Conservation (phyloP, 2,329 filamentous ascomycete species). For the Simplicillium aogashimaense region DNA sequence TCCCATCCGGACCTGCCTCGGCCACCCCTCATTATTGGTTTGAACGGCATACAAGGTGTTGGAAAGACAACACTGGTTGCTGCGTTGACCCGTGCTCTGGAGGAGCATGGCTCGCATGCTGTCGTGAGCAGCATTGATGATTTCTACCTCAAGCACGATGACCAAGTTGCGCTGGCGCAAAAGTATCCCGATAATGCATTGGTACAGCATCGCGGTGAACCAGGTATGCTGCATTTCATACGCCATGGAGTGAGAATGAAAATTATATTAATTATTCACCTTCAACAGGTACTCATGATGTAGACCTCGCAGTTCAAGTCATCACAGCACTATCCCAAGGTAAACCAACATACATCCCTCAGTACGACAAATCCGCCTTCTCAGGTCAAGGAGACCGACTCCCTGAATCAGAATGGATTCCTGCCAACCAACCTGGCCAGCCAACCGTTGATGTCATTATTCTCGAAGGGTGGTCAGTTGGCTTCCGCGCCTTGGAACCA, state of each 20-base stretch:
- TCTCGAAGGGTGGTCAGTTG: constrained; percentile 87
- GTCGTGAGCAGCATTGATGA: constrained; percentile 79
- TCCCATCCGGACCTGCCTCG: constrained; percentile 37
- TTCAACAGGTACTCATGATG: constrained; percentile 55
- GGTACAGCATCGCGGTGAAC: constrained; percentile 73
- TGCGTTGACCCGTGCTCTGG: constrained; percentile 52
- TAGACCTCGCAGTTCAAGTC: constrained; percentile 51
- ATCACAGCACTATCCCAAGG: constrained; percentile 48
- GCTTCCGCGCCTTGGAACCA: constrained; percentile 57
- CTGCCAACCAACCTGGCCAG: constrained; percentile 41
- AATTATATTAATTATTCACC: constrained; percentile 1
- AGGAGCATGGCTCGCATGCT: constrained; percentile 47
- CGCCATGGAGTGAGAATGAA: constrained; percentile 1
- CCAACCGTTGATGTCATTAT: constrained; percentile 55
- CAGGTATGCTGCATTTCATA: constrained; percentile 33
- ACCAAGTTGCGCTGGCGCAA: constrained; percentile 55
- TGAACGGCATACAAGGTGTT: constrained; percentile 86
- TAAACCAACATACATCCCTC: constrained; percentile 49
- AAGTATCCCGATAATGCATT: constrained; percentile 62
- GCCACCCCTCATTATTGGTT: constrained; percentile 62
- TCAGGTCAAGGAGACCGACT: constrained; percentile 67
- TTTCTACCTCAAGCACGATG: constrained; percentile 68
- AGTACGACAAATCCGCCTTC: constrained; percentile 77
- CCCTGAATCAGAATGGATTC: constrained; percentile 50
- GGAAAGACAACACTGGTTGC: constrained; percentile 85